A percentile compares a stretch with the other conserved stretches of the same genome.
Evolutionary conservation across 2,329 filamentous ascomycete genomes (phyloP).

Genomic region (Aspergillus fischeri): DNA sequence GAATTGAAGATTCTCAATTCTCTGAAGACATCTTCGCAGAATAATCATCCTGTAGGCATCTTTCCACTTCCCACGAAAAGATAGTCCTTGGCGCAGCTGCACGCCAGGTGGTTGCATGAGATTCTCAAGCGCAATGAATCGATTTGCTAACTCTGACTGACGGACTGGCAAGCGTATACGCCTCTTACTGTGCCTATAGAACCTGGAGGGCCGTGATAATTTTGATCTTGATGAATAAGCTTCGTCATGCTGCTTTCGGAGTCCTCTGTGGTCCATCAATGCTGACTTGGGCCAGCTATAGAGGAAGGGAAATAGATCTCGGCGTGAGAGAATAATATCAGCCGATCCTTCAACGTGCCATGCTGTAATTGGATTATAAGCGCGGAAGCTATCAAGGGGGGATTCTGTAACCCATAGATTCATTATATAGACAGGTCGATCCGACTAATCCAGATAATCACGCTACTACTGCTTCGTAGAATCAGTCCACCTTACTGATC

Average conservation of each 20-base stretch:
- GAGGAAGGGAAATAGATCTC: too few species aligned
- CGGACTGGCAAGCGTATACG: background rate
- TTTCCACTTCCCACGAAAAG: background rate
- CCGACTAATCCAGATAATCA: background rate
- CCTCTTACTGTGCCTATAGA: background rate
- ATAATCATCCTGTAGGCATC: background rate
- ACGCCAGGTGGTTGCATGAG: background rate
- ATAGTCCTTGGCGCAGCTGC: background rate
- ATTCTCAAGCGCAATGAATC: background rate
- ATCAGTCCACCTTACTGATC: background rate
- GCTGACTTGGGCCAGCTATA: background rate
- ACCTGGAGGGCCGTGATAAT: background rate
- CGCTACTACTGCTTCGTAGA: background rate
- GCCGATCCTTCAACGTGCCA: too few species aligned
- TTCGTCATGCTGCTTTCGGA: background rate
- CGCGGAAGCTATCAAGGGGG: background rate
- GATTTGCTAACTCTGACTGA: background rate
- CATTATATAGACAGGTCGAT: background rate
- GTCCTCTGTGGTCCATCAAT: background rate
- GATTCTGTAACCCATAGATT: background rate
- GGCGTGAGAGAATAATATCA: too few species aligned
- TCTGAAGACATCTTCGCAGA: background rate
- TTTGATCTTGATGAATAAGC: background rate
- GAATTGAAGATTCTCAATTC: background rate
- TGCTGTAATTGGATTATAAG: too few species aligned